Conservation (phyloP, 2,329 filamentous ascomycete genomes). For the Pseudofabraea citricarpa region DNA sequence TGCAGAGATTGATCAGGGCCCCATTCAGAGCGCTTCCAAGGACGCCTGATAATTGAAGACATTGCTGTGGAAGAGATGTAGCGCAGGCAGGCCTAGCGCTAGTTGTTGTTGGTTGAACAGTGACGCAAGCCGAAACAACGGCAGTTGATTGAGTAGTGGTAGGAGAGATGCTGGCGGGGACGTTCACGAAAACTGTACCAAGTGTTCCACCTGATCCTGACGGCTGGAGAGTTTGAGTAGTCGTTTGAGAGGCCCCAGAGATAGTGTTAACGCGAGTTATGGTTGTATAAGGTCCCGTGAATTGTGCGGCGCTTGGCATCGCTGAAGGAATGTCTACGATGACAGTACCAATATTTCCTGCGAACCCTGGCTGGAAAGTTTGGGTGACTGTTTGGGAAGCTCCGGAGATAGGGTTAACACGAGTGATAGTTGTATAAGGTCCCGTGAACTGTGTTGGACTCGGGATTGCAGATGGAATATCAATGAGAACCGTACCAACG, state of each 20-base stretch:
- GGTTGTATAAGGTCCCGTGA: neutral
- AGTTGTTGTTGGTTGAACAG: too few species aligned
- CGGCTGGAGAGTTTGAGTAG: neutral
- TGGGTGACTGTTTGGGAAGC: neutral
- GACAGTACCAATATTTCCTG: neutral
- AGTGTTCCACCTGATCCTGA: neutral
- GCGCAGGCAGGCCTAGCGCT: too few species aligned
- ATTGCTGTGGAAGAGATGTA: too few species aligned
- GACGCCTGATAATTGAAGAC: too few species aligned
- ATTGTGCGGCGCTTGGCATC: neutral
- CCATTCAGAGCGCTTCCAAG: too few species aligned
- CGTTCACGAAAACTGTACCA: neutral
- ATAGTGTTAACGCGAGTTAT: neutral
- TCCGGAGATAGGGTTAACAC: neutral
- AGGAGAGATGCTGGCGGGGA: neutral
- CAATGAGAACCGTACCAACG: neutral
- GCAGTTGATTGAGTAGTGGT: too few species aligned
- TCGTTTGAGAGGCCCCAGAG: neutral
- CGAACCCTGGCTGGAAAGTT: neutral
- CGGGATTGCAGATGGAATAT: neutral
- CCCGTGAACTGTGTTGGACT: neutral
- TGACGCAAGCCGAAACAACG: too few species aligned
- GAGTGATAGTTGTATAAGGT: neutral
- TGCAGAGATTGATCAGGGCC: too few species aligned
- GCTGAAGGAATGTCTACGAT: neutral